Base-by-base conservation (phyloP, 2,329 filamentous ascomycete genomes). In the Cercospora zeina region DNA sequence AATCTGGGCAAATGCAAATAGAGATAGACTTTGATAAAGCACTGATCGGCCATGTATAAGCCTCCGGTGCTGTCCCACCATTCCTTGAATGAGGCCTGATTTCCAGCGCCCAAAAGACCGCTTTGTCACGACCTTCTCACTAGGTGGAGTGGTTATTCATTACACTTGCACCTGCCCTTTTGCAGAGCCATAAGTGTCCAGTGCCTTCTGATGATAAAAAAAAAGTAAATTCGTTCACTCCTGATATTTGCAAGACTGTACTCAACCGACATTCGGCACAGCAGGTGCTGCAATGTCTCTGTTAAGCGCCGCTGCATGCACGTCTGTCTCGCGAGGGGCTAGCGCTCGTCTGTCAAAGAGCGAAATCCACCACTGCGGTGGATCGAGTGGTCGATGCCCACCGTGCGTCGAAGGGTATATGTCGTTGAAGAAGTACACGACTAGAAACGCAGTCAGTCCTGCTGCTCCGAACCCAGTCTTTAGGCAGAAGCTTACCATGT, bases 361-460 rank as follows among this genome's bases (percentile, higher is more conserved):
- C 45, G 92, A 84, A 62, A 90, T 85, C 93, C 93, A 99, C 88
- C 91, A 97, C 62, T 80, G 79, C 0, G 95, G 95, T 37, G 95
- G 93, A 70, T 96, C 93, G 53, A 99, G 82, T 0, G 95, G 95
- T 60, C 90, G 84, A 56, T 89, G 88, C 16, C 91, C 91, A 66
- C 89, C 87, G 77, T 97, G 90, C 47, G 97, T 84, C 2, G 92
- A 90, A 3, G 95, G 95, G 76, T 96, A 99, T 14, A 99, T 93
- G 75, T 99, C 95, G 63, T 88, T 90, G 77, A 97, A 97, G 79
- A 97, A 99, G 77, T 97, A 99, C 89, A 93, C 97, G 42, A 97
- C 83, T 84, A 55, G 5, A 54, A 50, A 9, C 24, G 45, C 14
- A 19, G 58, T 70, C 53, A 66, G 59, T 24, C 39, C 36, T 10